phyloP scores from a whole-genome alignment of 306 rosid species.

The Cucurbita pepo region DNA sequence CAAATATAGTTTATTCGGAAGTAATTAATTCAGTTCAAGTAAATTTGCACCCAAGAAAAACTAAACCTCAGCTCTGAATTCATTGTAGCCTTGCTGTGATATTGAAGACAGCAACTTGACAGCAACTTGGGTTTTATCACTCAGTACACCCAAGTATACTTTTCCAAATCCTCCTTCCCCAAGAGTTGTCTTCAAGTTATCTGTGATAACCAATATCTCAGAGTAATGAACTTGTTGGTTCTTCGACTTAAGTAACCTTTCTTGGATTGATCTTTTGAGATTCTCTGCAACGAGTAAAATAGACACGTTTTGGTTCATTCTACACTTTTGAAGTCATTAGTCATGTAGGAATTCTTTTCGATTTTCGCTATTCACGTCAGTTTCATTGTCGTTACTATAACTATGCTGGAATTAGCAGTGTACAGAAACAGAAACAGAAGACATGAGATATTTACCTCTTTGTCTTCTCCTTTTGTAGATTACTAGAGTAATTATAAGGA shows the following conservation, averaged over 20 bases:
- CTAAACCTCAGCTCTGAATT: slow-evolving; percentile 21
- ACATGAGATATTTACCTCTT: background rate
- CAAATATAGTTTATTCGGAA: background rate
- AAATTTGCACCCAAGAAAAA: background rate
- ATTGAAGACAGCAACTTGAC: slow-evolving; percentile 20
- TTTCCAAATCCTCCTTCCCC: slow-evolving; percentile 39
- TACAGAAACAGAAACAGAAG: background rate
- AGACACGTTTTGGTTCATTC: background rate
- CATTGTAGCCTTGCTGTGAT: slow-evolving; percentile 23
- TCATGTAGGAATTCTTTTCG: background rate
- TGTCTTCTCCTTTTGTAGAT: slow-evolving; percentile 7
- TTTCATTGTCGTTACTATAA: background rate
- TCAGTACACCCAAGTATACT: slow-evolving; percentile 20
- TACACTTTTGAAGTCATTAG: background rate
- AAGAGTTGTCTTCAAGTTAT: slow-evolving; percentile 14
- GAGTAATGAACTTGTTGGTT: slow-evolving; percentile 8
- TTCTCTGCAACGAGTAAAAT: background rate
- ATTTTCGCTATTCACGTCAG: background rate
- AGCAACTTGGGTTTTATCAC: slow-evolving; percentile 17
- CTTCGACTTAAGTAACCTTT: slow-evolving; percentile 7
- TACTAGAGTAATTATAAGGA: background rate
- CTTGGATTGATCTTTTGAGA: background rate
- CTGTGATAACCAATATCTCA: slow-evolving; percentile 18
- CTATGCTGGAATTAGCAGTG: background rate
- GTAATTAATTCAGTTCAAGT: background rate